Evolutionary conservation across 768 basidiomycete species (phyloP).

Genomic region (Crassisporium funariophilum): DNA sequence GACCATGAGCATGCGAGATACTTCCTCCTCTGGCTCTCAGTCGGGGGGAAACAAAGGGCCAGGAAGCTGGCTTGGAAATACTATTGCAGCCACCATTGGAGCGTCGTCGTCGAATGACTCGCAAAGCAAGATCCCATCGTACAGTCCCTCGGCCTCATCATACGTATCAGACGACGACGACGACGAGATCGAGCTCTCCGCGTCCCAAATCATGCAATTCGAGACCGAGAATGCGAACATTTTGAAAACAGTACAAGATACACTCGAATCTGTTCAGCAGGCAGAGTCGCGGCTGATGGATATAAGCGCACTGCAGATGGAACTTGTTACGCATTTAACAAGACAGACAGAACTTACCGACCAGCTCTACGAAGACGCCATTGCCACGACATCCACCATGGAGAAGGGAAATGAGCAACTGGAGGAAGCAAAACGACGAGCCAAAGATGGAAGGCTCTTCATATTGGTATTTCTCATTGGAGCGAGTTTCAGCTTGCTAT

Average conservation of each 20-base stretch:
- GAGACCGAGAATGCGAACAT: constrained; percentile 90
- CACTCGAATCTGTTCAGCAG: constrained; percentile 85
- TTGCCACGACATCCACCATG: constrained; percentile 81
- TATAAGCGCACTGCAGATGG: constrained; percentile 91
- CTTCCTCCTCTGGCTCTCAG: constrained; percentile 20
- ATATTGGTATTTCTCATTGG: constrained; percentile 91
- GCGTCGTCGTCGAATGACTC: constrained; percentile 30
- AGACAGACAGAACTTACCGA: constrained; percentile 92
- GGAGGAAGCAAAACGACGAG: constrained; percentile 84
- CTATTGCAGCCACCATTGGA: constrained; percentile 65
- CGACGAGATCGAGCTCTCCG: constrained; percentile 80
- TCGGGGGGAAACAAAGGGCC: constrained; percentile 21
- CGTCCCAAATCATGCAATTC: constrained; percentile 90
- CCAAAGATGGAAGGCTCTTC: constrained; percentile 86
- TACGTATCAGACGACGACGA: constrained; percentile 63
- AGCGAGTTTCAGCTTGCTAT: constrained; percentile 87
- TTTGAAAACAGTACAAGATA: constrained; percentile 80
- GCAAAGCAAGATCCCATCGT: constrained; percentile 31
- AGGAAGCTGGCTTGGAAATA: constrained; percentile 63
- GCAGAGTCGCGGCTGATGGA: constrained; percentile 92
- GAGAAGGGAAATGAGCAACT: constrained; percentile 91
- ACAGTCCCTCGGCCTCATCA: constrained; percentile 30
- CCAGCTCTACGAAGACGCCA: constrained; percentile 92
- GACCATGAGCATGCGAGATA: constrained; percentile 39
- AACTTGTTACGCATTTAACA: constrained; percentile 85